These are phyloP conservation scores for Blastobotrys raffinosifermentans DNA, from an alignment of 1,139 yeast genomes.

Conservation along the genomic window DNA sequence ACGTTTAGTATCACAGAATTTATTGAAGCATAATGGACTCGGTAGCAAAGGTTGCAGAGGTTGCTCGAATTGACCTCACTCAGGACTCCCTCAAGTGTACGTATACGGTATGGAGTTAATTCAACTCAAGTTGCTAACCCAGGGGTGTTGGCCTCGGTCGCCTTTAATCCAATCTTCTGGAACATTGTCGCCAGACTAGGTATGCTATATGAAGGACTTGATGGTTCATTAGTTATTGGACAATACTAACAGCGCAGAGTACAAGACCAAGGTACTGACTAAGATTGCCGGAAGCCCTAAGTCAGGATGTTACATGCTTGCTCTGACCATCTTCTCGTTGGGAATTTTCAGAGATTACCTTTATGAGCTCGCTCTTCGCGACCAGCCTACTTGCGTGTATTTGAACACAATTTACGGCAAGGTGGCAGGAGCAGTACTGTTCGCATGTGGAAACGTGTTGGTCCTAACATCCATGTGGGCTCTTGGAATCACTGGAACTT, in stretches of 20 bases:
- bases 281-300: conserved; percentile 65
- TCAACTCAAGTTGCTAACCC: too few relatives aligned
- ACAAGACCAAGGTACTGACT: conserved; percentile 67
- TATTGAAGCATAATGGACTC: too few relatives aligned
- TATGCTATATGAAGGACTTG: conserved; percentile 16
- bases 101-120: too few relatives aligned
- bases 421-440: conserved; percentile 42
- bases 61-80: too few relatives aligned
- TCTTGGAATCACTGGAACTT: conserved; percentile 94
- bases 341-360: conserved; percentile 79
- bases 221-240: neutral
- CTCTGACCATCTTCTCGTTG: conserved; percentile 71
- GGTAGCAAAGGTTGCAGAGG: too few relatives aligned
- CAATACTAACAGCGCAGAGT: conserved; percentile 40
- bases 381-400: conserved; percentile 38
- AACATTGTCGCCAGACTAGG: conserved; percentile 75
- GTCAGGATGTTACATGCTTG: conserved; percentile 78
- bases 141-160: conserved; percentile 46
- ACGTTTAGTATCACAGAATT: too few relatives aligned
- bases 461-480: conserved; percentile 86
- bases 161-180: conserved; percentile 95
- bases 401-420: conserved; percentile 38
- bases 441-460: conserved; percentile 68
- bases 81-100: too few relatives aligned
- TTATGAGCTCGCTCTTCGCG: conserved; percentile 60